Evolutionary conservation across 179 eudicot genomes (phyloP), one percentile per base, ranked within the genome.

Genomic region (Kewa caespitosa): DNA sequence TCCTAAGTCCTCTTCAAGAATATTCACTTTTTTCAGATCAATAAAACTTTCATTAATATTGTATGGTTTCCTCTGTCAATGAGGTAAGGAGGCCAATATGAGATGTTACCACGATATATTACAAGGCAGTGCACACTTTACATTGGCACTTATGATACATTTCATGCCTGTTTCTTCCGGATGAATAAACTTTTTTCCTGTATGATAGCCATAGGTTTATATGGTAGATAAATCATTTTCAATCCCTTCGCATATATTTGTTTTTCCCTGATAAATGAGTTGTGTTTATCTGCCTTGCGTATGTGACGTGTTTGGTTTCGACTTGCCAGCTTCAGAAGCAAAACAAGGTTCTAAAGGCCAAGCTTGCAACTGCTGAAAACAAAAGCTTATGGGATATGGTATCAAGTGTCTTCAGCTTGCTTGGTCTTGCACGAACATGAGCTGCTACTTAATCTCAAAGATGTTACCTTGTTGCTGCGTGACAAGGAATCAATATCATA

Each of bases 241-340:
- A 50, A 18, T 50, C 6, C 57, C 27, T 50, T 50, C 8, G 25
- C 1, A 50, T 14, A 50, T 50, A 18, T 27, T 50, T 20, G 17
- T 22, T 39, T 67, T 12, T 9, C n/a, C n/a, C 14, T 31, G 38
- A 33, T 68, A 34, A 32, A 23, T 37, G 27, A 57, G 38, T 41
- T 65, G 14, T 33, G 14, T 38, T 27, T 7, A 6, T 28, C 8
- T 55, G 50, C 46, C 13, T 43, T 68, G 32, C 54, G 73, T 18
- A n/a, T n/a, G 15, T 50, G 28, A 31, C 66, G 70, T 64, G 57
- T 57, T 80, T 61, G 63, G 10, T 37, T 64, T 69, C 32, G 7
- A 23, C 41, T 15, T 41, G 11, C 23, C 74, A 90, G 91, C 85
- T 90, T 37, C 72, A 76, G 85, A 86, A 79, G 79, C 86, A 87